Evolutionary conservation across 2,329 filamentous ascomycete genomes (phyloP).

Genomic region (Sclerotinia subarctica): DNA sequence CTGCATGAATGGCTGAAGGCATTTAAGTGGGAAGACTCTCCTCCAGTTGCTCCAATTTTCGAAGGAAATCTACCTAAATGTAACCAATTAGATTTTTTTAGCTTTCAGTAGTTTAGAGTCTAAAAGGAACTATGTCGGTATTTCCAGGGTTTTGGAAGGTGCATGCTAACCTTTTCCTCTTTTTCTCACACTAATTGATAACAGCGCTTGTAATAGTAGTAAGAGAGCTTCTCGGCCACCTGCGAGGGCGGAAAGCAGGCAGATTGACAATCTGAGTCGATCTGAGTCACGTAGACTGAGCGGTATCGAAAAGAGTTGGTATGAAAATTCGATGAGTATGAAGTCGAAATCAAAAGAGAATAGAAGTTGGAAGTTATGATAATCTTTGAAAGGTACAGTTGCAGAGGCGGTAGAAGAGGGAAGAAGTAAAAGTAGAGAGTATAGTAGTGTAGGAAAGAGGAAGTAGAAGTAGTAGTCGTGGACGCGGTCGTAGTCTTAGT

Average conservation of each 20-base stretch:
- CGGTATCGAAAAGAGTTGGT: not conserved
- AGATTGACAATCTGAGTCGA: not conserved
- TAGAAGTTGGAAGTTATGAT: not conserved
- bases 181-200: not conserved
- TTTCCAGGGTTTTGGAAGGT: not conserved
- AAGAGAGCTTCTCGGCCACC: not conserved
- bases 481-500: not conserved
- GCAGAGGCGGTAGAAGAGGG: not conserved
- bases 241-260: not conserved
- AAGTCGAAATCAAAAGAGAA: not conserved
- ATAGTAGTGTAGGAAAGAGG: not conserved
- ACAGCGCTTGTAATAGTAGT: not conserved
- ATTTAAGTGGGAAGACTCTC: constrained; percentile 8
- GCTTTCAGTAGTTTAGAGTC: not conserved
- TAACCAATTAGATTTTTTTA: constrained; percentile 4
- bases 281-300: no score
- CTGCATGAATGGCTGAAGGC: constrained; percentile 22
- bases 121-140: constrained; percentile 16
- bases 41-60: not conserved
- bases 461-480: not conserved
- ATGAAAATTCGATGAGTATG: not conserved
- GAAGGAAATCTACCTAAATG: not conserved
- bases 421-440: not conserved
- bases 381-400: not conserved
- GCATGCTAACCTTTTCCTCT: constrained; percentile 8